Conservation (phyloP, 148 eudicot species). For the Spergularia marina region DNA sequence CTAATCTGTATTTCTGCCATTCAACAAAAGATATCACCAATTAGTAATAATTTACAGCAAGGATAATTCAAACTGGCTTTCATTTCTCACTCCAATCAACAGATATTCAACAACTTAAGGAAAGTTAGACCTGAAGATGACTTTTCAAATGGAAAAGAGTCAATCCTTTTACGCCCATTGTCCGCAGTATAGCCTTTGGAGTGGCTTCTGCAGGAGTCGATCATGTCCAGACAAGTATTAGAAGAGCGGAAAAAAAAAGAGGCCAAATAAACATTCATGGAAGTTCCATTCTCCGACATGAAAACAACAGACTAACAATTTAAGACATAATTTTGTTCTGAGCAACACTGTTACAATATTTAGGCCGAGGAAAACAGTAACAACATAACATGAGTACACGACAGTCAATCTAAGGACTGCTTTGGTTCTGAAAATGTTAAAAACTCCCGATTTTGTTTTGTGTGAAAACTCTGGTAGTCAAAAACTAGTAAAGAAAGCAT, state of each 20-base stretch:
- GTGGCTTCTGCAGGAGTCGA: conserved; percentile 55
- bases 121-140: conserved; percentile 59
- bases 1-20: conserved; percentile 80
- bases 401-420: background rate
- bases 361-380: background rate
- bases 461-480: background rate
- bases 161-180: conserved; percentile 85
- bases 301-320: background rate
- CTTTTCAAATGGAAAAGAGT: conserved; percentile 85
- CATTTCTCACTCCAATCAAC: background rate
- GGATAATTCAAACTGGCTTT: background rate
- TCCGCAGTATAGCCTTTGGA: conserved; percentile 79
- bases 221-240: conserved; percentile 19
- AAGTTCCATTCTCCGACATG: background rate
- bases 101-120: background rate
- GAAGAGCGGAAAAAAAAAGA: background rate
- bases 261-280: background rate
- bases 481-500: background rate
- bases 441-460: background rate
- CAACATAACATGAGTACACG: background rate
- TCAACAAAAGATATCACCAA: conserved; percentile 22
- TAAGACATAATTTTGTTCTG: background rate
- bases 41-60: conserved; percentile 8
- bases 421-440: background rate
- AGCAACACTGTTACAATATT: background rate